Base-by-base conservation (phyloP, 345 rosid species). In the Excoecaria cochinchinensis region DNA sequence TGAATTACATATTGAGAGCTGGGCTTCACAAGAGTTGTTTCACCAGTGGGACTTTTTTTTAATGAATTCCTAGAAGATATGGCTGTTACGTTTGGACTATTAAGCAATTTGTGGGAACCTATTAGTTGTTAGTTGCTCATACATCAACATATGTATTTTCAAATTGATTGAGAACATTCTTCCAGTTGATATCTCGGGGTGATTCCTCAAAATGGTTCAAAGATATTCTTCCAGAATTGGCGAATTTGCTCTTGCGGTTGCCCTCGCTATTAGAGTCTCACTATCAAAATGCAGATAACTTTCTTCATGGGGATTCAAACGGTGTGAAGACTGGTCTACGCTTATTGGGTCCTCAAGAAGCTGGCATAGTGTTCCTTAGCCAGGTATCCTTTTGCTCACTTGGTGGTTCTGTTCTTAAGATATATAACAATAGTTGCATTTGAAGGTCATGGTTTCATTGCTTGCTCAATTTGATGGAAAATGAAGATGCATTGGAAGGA, bases 331-430 rank as follows among this genome's bases (percentile, higher is more conserved):
- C 88, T 5, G 87, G 89, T 72, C 93, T 95, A 57, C 93, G 88
- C 3, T 52, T 93, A 68, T 80, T 95, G 78, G 79, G 78, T 74
- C 66, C 82, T 2, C 98, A 95, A 79, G 86, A 88, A 83, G 77
- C 88, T 42, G 96, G 98, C 79, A 77, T 89, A 4, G 97, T 89
- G 69, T 85, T 93, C 55, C 97, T 95, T 67, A 85, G 84, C 74
- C 97, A 92, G 95, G 99, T 92, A 74, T 78, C 47, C 55, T 14
- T 69, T 5, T 69, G 5, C 6, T 63, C 11, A 31, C 47, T 61
- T 12, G 15, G 15, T 42, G 25, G 12, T 44, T 10, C 13, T 21
- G 68, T 47, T 74, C 58, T 55, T 9, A 21, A 57, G 9, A 2
- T 39, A 47, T 11, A 12, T 17, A 14, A 6, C 5, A 14, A 7